Percentiles rank a stretch among this genome's conserved stretches.
Evolutionary conservation across 345 rosid genomes (phyloP).

Genomic region (Lepidium aucheri): DNA sequence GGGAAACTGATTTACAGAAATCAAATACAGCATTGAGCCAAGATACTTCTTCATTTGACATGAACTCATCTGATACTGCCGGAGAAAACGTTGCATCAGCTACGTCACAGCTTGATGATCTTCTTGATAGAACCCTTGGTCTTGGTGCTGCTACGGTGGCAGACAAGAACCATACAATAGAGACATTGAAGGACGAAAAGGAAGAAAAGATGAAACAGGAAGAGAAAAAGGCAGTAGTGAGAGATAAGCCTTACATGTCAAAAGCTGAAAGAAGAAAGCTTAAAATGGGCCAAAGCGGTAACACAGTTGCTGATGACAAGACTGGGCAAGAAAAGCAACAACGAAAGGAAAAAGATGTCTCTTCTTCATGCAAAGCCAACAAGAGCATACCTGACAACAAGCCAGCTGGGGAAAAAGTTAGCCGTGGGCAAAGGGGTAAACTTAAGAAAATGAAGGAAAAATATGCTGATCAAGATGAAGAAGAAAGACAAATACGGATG

Average conservation of each 20-base stretch:
- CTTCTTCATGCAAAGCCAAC: slow-evolving; percentile 33
- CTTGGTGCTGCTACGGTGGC: slow-evolving; percentile 58
- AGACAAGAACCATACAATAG: slow-evolving; percentile 35
- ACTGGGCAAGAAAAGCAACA: slow-evolving; percentile 37
- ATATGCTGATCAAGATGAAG: slow-evolving; percentile 96
- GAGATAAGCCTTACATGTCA: slow-evolving; percentile 68
- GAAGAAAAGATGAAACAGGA: slow-evolving; percentile 40
- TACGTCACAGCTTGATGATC: slow-evolving; percentile 73
- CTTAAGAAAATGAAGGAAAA: slow-evolving; percentile 98
- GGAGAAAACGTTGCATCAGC: slow-evolving; percentile 39
- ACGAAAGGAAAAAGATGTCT: slow-evolving; percentile 20
- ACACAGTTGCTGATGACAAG: slow-evolving; percentile 17
- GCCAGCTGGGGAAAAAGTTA: slow-evolving; percentile 53
- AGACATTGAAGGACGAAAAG: slow-evolving; percentile 30
- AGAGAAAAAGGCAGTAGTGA: slow-evolving; percentile 35
- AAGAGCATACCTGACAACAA: slow-evolving; percentile 36
- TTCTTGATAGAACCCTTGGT: slow-evolving; percentile 90
- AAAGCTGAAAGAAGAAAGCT: slow-evolving; percentile 92
- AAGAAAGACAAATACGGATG: slow-evolving; percentile 78
- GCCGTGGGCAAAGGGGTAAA: slow-evolving; percentile 85
- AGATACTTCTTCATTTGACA: slow-evolving; percentile 19
- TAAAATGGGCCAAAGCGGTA: slow-evolving; percentile 57
- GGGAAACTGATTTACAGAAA: slow-evolving; percentile 25
- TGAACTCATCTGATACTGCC: slow-evolving; percentile 25
- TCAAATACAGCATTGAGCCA: slow-evolving; percentile 19